Evolutionary conservation across 768 basidiomycete genomes (phyloP).

Genomic region (Bullera alba): DNA sequence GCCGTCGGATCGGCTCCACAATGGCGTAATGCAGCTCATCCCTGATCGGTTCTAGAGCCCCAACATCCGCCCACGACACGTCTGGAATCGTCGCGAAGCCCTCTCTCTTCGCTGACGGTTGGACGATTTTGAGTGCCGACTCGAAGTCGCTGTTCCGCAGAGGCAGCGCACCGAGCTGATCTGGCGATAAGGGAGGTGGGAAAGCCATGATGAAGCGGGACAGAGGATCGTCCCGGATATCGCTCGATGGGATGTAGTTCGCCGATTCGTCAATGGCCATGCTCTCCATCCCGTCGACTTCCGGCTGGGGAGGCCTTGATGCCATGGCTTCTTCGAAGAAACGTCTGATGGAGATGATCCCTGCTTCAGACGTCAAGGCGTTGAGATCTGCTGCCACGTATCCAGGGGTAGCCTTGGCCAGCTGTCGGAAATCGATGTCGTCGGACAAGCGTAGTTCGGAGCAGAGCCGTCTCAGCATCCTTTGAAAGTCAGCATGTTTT

Average conservation of each 20-base stretch:
- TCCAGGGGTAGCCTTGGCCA: constrained; percentile 91
- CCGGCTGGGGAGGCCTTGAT: constrained; percentile 9
- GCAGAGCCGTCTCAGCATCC: constrained; percentile 80
- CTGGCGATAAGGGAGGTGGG: constrained; percentile 66
- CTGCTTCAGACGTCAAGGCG: constrained; percentile 84
- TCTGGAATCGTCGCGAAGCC: constrained; percentile 96
- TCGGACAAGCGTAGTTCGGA: constrained; percentile 76
- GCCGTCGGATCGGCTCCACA: constrained; percentile 84
- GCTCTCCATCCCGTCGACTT: constrained; percentile 10
- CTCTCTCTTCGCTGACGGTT: constrained; percentile 94
- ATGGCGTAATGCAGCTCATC: constrained; percentile 97
- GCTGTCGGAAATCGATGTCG: constrained; percentile 72
- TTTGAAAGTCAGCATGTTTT: constrained; percentile 45
- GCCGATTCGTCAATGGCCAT: constrained; percentile 44
- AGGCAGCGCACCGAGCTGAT: constrained; percentile 71
- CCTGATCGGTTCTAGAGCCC: constrained; percentile 75
- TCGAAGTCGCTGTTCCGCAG: constrained; percentile 76
- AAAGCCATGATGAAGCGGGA: constrained; percentile 83
- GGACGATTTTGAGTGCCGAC: constrained; percentile 74
- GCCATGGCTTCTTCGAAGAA: constrained; percentile 76
- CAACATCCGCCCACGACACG: constrained; percentile 89
- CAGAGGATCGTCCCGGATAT: constrained; percentile 58
- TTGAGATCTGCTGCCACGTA: constrained; percentile 94
- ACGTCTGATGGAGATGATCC: constrained; percentile 90
- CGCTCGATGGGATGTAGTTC: constrained; percentile 50